Conservation (phyloP, 1,284 basidiomycete species). For the Apiotrichum mycotoxinovorans region DNA sequence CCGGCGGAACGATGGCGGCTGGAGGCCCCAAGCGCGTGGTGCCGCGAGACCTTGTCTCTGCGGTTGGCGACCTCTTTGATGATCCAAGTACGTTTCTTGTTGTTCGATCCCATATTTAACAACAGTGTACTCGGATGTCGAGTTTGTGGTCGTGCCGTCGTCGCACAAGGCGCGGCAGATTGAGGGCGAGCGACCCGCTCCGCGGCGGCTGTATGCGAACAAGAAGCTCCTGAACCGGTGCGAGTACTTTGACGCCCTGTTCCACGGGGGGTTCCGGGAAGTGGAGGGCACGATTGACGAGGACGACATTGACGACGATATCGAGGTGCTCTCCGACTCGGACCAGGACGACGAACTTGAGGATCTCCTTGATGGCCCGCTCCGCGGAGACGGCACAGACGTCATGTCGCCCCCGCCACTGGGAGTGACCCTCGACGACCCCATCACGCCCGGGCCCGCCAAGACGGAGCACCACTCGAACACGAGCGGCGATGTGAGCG, state of each 20-base stretch:
- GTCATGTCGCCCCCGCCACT: neutral
- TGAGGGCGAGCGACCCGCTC: constrained; percentile 5
- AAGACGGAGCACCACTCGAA: neutral
- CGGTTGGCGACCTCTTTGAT: constrained; percentile 69
- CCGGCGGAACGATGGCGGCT: constrained; percentile 39
- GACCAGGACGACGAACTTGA: constrained; percentile 45
- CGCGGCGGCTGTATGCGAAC: constrained; percentile 54
- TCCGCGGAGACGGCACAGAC: constrained; percentile 5
- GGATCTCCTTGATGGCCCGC: constrained; percentile 4
- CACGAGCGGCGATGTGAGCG: constrained; percentile 1
- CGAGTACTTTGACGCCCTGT: constrained; percentile 64
- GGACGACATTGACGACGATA: constrained; percentile 35
- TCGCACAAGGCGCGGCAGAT: neutral
- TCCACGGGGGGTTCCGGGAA: constrained; percentile 45
- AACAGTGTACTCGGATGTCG: constrained; percentile 70
- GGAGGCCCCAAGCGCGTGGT: constrained; percentile 43
- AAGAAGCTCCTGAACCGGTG: constrained; percentile 64
- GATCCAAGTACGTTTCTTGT: constrained; percentile 54
- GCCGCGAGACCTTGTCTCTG: constrained; percentile 49
- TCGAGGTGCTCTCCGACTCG: constrained; percentile 42
- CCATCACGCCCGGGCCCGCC: neutral
- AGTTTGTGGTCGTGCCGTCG: constrained; percentile 62
- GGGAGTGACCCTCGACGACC: constrained; percentile 2
- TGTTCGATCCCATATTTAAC: neutral
- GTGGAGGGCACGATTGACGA: constrained; percentile 30